These are phyloP conservation scores for Kurtzmaniella fragi DNA, from an alignment of 805 yeast genomes.

Conservation along the genomic window DNA sequence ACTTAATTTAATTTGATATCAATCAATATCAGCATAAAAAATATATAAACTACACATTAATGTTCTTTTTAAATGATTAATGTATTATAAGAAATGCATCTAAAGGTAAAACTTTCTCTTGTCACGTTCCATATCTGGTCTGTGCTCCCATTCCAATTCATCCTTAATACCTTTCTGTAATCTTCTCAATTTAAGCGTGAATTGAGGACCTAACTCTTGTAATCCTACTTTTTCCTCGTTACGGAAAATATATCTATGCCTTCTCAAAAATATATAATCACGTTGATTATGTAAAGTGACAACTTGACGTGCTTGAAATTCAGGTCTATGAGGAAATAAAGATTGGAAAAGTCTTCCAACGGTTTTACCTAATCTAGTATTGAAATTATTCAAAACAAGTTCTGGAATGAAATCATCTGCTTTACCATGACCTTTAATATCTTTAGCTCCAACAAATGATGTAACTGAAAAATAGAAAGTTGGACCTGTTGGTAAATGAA, in stretches of 20 bases:
- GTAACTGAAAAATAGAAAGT: constrained; percentile 85
- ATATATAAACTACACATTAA: no score
- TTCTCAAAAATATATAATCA: constrained; percentile 90
- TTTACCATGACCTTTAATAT: constrained; percentile 82
- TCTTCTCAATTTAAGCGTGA: constrained; percentile 82
- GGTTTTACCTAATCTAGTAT: constrained; percentile 88
- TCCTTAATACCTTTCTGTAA: constrained; percentile 88
- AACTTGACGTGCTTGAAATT: constrained; percentile 92
- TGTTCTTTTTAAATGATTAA: no score
- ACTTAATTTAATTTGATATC: no score
- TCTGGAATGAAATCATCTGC: constrained; percentile 92
- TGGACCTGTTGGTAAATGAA: constrained; percentile 94
- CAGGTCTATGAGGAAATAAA: constrained; percentile 88
- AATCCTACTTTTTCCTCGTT: constrained; percentile 91
- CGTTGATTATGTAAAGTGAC: constrained; percentile 94
- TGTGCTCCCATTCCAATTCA: constrained; percentile 94
- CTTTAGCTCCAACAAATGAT: constrained; percentile 69
- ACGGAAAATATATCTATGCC: constrained; percentile 87
- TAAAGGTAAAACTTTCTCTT: constrained; percentile 86
- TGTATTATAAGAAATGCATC: no score
- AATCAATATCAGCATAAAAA: no score
- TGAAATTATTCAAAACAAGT: constrained; percentile 84
- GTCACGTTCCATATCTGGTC: constrained; percentile 94
- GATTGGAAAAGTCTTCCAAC: constrained; percentile 91
- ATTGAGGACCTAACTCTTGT: constrained; percentile 96